Conservation (phyloP, 805 yeast genomes). For the Lipomyces sp. region DNA sequence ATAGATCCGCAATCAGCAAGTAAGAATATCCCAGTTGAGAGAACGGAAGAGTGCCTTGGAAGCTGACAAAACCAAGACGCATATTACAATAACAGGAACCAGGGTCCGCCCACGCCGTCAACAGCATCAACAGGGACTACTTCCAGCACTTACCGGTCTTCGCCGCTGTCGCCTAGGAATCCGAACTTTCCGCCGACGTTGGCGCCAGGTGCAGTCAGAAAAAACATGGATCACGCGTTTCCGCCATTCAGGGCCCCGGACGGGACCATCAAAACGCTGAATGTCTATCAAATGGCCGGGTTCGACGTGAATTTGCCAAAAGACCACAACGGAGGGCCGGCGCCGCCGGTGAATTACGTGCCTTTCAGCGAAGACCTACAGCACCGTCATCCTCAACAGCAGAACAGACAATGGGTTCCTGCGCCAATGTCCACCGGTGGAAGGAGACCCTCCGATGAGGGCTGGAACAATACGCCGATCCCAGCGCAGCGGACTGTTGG, state of each 20-base stretch:
- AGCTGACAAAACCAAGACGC: no score
- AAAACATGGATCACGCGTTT: conserved; percentile 40
- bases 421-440: no score
- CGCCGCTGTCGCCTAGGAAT: no score
- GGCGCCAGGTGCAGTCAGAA: not conserved
- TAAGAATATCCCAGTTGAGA: no score
- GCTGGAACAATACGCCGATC: not conserved
- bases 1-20: no score
- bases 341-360: not conserved
- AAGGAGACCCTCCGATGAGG: not conserved
- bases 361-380: not conserved
- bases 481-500: no score
- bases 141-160: not conserved
- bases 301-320: conserved; percentile 37
- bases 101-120: not conserved
- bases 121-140: not conserved
- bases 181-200: not conserved
- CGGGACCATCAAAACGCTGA: conserved; percentile 32
- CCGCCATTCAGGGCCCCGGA: conserved; percentile 41
- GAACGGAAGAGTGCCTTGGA: no score
- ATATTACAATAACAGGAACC: no score
- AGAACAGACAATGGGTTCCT: not conserved
- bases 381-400: not conserved
- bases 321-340: not conserved
- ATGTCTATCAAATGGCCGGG: conserved; percentile 45